A percentile compares a stretch with the other conserved stretches of the same genome.
These are phyloP conservation scores for Flammula alnicola DNA, from an alignment of 1,284 basidiomycete genomes.

Conservation along the genomic window DNA sequence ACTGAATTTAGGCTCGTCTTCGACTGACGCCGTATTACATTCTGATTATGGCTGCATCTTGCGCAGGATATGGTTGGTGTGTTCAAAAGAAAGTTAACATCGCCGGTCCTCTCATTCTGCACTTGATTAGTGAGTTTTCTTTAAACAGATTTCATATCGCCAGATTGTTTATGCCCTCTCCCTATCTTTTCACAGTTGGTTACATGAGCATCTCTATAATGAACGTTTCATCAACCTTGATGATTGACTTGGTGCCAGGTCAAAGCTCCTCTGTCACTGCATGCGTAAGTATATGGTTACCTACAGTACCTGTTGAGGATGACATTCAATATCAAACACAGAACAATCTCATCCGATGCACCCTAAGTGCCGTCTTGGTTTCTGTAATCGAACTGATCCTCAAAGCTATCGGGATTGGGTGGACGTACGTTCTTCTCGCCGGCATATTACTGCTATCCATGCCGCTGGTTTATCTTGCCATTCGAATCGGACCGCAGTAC, in stretches of 20 bases:
- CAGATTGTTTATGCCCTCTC: constrained; percentile 15
- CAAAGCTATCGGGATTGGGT: constrained; percentile 39
- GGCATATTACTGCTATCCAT: background rate
- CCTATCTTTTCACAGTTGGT: constrained; percentile 53
- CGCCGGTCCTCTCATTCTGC: constrained; percentile 61
- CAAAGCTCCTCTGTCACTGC: constrained; percentile 38
- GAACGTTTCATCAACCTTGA: constrained; percentile 41
- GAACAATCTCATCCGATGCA: constrained; percentile 58
- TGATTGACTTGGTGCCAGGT: constrained; percentile 47
- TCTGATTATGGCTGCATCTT: constrained; percentile 43
- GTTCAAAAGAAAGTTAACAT: constrained; percentile 54
- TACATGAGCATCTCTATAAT: constrained; percentile 38
- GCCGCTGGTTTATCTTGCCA: constrained; percentile 6
- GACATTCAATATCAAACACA: too few species aligned
- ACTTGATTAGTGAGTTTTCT: constrained; percentile 52
- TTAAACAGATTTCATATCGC: constrained; percentile 12
- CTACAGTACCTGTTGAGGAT: too few species aligned
- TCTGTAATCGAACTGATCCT: constrained; percentile 51
- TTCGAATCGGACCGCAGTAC: constrained; percentile 7
- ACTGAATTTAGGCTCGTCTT: constrained; percentile 53
- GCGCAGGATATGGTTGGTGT: constrained; percentile 70
- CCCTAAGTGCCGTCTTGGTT: constrained; percentile 49
- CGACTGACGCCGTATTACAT: constrained; percentile 47
- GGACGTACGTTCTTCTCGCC: constrained; percentile 10
- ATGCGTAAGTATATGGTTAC: constrained; percentile 28